Evolutionary conservation across 306 rosid species (phyloP).

Genomic region (Malus orientalis): DNA sequence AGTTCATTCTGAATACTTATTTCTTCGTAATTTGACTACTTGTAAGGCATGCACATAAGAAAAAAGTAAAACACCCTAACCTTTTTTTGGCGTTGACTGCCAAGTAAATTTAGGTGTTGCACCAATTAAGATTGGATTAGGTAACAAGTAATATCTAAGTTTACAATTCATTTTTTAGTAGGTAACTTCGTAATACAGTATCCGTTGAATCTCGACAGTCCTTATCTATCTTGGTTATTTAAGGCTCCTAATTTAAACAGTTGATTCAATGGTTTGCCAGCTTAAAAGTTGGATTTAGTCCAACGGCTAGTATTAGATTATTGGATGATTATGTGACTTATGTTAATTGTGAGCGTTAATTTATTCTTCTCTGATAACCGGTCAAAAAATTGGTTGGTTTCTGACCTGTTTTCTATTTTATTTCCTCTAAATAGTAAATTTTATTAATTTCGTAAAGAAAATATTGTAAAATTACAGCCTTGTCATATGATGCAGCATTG

Average conservation of each 20-base stretch:
- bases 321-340: background rate
- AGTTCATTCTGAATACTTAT: background rate
- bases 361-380: background rate
- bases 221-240: too few species aligned
- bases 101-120: background rate
- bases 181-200: too few species aligned
- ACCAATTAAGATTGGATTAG: too few species aligned
- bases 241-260: background rate
- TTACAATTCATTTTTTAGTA: background rate
- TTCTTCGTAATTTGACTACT: background rate
- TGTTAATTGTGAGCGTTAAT: background rate
- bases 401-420: too few species aligned
- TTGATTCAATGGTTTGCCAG: background rate
- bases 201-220: too few species aligned
- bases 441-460: background rate
- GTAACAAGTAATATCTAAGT: background rate
- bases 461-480: background rate
- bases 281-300: background rate
- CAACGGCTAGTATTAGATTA: background rate
- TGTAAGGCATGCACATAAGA: background rate
- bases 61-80: too few species aligned
- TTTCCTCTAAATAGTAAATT: too few species aligned
- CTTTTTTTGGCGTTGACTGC: too few species aligned
- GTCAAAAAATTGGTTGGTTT: background rate
- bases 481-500: background rate